phyloP scores from a whole-genome alignment of 768 basidiomycete species.

The Sporobolomyces roseus region DNA sequence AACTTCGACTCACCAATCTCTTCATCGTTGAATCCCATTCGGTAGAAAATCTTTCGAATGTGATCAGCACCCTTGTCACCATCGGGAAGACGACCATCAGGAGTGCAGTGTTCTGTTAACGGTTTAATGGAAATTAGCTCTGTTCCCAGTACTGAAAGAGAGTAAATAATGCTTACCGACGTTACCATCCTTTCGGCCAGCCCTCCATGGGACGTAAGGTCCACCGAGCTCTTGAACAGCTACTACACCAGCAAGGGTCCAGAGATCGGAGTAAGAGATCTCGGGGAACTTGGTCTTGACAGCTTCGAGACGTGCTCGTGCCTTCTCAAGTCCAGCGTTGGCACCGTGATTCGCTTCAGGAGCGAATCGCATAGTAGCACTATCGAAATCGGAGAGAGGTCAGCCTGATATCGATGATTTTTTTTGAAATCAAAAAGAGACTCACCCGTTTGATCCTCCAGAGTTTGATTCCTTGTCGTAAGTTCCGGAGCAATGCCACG shows the following conservation, averaged over 20 bases:
- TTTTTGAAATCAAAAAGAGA: too few species aligned
- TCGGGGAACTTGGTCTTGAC: constrained; percentile 82
- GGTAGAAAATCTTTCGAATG: constrained; percentile 78
- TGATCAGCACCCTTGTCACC: constrained; percentile 78
- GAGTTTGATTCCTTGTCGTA: constrained; percentile 48
- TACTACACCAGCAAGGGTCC: constrained; percentile 82
- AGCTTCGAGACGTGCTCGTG: constrained; percentile 71
- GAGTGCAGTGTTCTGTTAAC: constrained; percentile 66
- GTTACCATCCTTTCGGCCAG: constrained; percentile 85
- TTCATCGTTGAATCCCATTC: constrained; percentile 95
- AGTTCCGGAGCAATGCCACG: constrained; percentile 44
- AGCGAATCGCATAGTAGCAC: constrained; percentile 95
- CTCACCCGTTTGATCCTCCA: constrained; percentile 70
- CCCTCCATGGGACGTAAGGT: constrained; percentile 86
- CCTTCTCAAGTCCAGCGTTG: constrained; percentile 75
- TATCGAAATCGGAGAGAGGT: too few species aligned
- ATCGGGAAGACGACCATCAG: constrained; percentile 58
- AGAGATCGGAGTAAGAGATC: constrained; percentile 73
- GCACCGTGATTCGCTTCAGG: constrained; percentile 80
- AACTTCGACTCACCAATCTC: too few species aligned
- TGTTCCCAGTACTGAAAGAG: too few species aligned
- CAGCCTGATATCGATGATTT: too few species aligned
- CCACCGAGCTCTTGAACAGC: constrained; percentile 89
- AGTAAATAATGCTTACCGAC: too few species aligned
- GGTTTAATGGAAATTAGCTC: too few species aligned